Base-by-base conservation (phyloP, 2,329 filamentous ascomycete species). In the Neofusicoccum sp. region DNA sequence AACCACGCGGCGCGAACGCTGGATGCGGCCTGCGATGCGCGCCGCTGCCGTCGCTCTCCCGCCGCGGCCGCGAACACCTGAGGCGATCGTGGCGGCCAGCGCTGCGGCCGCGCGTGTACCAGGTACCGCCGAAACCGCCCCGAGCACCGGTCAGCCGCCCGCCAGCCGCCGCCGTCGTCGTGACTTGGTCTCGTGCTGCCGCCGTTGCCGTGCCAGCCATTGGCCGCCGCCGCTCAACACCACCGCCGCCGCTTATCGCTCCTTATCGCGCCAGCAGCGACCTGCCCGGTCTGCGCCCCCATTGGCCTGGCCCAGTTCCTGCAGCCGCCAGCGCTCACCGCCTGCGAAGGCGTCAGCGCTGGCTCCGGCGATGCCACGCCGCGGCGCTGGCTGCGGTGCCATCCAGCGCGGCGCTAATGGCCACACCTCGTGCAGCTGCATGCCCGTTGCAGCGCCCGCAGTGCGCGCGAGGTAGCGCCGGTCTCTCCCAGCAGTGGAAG, bases 171-270 rank as follows among this genome's bases (percentile, higher is more conserved):
- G 20, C 11, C 24, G 14, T 28, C n/a, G 45, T 24, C 51, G 51
- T 56, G 51, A 56, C 51, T 43, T 56, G 51, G 51, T 56, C 51
- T 56, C 38, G 51, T 56, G 51, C 51, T 43, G 51, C 14, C 36
- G 48, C 34, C 49, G 51, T 43, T 43, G 51, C 51, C 28, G 36
- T 30, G 51, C 51, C 51, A 56, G 51, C 51, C 24, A 56, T 56
- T 56, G 51, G 51, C 26, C 16, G 34, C 34, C 51, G 34, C 26
- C 51, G 7, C 51, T 43, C 51, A 43, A 43, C 51, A 56, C 51
- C 51, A 54, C n/a, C 51, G 51, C 33, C 33, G 51, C 26, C 51
- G 51, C 51, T 54, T 54, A 54, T 54, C 49, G 36, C 49, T 43
- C 38, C 51, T 56, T 43, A 56, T 56, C 31, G 48, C 51, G 51